Evolutionary conservation across 805 yeast genomes (phyloP), one percentile per base, ranked within the genome.

Genomic region (Saccharomyces jurei): DNA sequence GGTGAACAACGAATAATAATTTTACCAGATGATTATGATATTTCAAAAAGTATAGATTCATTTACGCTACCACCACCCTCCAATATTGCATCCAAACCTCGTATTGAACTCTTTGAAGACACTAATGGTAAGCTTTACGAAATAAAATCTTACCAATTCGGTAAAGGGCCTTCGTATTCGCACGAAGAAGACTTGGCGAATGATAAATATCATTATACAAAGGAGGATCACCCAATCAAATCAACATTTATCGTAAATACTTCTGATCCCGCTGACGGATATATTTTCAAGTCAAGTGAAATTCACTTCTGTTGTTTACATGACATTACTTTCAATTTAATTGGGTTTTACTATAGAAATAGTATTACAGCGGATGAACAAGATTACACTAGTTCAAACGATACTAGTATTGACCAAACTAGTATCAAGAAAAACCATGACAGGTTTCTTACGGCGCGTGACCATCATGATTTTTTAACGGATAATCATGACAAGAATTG

Each of bases 381-480:
- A 14, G 67, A 65, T 11, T 67, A 65, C 48, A 14, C 52, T 6
- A 44, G 48, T 22, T 13, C 29, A 6, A 28, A 25, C 13, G 30
- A 29, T 30, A 17, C 29, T 11, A 22, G 4, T 11, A 13, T 9
- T 28, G 13, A 31, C 46, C 51, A 28, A 6, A 4, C n/a, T 8
- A 48, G 36, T 6, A 21, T 14, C 22, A 41, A 27, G 11, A 46
- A 48, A 30, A 21, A 17, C 17, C 49, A 59, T 58, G 51, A 60
- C 27, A 59, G 56, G 11, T 69, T 56, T 69, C 67, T 61, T 46
- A 60, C 63, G 30, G 69, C 61, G 54, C 66, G 66, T 41, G 72
- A 62, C 56, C 66, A 58, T 17, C 71, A 67, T 22, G 72, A 69
- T 22, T 62, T 68, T 60, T 58, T 74, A 6, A 56, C 67, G 6